Evolutionary conservation across 2,329 filamentous ascomycete genomes (phyloP), one percentile per base, ranked within the genome.

Genomic region (Xylaria sp.): DNA sequence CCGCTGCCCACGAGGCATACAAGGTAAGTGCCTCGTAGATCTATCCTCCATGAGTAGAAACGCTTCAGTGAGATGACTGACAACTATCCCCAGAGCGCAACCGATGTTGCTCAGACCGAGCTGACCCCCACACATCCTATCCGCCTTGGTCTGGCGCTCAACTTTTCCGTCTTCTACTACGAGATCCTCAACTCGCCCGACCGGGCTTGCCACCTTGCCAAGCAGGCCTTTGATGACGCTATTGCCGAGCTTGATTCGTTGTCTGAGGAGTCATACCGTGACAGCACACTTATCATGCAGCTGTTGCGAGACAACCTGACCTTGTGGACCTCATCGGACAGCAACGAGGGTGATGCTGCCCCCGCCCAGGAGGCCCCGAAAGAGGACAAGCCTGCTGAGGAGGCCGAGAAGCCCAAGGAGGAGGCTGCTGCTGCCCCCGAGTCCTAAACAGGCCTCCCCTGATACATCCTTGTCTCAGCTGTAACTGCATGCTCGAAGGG

Each of bases 111-210:
- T 78, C 95, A 98, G 88, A 97, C 93, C 75, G 95, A 98, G 85
- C 91, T 98, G 78, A 95, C 95, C 73, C 95, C 95, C 73, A 98
- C 96, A 72, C 95, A 98, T 89, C 95, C 95, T 78, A 98, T 98
- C 87, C 94, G 95, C 80, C 93, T 98, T 75, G 95, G 95, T 83
- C 92, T 98, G 80, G 95, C 95, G 76, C 91, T 98, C 78, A 98
- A 98, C 92, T 98, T 98, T 90, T 98, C 94, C 74, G 95, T 98
- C 80, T 98, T 98, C 89, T 97, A 97, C 90, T 97, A 98, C 85
- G 96, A 98, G 89, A 98, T 98, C 82, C 88, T 98, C 81, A 98
- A 98, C 91, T 97, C 94, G 44, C 95, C 94, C 80, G 94, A 98
- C 85, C 94, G 93, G 81, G 95, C 95, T 80, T 98, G 95, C 90